phyloP scores from a whole-genome alignment of 495 filamentous ascomycete species.

The Cairneyella variabilis region DNA sequence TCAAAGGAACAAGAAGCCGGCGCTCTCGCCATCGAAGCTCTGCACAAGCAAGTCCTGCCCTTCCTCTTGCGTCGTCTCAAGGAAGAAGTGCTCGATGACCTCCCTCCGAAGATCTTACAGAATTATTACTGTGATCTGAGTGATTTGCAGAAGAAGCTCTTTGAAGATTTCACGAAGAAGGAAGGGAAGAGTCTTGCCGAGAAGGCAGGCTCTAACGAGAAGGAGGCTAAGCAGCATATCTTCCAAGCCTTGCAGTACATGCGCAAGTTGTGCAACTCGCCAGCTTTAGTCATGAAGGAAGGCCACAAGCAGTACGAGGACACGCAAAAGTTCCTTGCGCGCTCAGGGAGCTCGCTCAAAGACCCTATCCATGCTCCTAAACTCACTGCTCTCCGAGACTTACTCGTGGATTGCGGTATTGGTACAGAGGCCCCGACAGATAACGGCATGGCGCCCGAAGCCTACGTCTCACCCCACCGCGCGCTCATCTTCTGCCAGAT shows the following conservation, averaged over 20 bases:
- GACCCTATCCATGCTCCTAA: conserved; percentile 91
- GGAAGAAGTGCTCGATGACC: conserved; percentile 93
- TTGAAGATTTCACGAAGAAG: conserved; percentile 92
- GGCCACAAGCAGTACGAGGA: conserved; percentile 87
- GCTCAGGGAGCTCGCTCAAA: conserved; percentile 69
- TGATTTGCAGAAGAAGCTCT: conserved; percentile 89
- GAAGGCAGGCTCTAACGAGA: conserved; percentile 74
- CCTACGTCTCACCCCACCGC: conserved; percentile 84
- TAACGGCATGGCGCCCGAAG: conserved; percentile 59
- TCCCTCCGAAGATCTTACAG: conserved; percentile 97
- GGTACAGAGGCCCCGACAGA: conserved; percentile 59
- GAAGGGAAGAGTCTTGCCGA: conserved; percentile 79
- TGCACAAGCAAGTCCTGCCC: conserved; percentile 96
- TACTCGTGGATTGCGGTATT: conserved; percentile 94
- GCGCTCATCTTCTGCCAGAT: conserved; percentile 98
- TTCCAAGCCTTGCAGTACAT: conserved; percentile 99
- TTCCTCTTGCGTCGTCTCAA: conserved; percentile 96
- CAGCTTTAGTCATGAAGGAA: conserved; percentile 90
- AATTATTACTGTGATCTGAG: conserved; percentile 99
- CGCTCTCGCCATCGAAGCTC: conserved; percentile 89
- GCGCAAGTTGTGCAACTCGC: conserved; percentile 98
- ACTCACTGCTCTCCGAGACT: conserved; percentile 79
- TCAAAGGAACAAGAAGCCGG: conserved; percentile 98
- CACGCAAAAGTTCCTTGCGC: conserved; percentile 67
- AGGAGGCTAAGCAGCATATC: conserved; percentile 94